phyloP scores from a whole-genome alignment of 306 rosid species.

The Begonia peltatifolia region DNA sequence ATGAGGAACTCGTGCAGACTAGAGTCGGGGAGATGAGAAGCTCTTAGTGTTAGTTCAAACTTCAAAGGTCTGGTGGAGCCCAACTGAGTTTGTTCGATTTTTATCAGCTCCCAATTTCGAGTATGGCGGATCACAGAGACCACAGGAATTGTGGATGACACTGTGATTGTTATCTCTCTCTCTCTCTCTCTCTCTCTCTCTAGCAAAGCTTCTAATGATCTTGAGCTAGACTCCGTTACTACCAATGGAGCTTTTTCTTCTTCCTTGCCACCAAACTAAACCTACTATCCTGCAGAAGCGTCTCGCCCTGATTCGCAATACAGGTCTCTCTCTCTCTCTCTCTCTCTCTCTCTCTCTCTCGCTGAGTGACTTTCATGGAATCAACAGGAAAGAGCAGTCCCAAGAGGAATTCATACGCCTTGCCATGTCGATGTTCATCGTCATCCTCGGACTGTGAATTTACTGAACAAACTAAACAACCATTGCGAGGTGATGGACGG shows the following conservation, averaged over 20 bases:
- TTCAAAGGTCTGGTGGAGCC: too few relatives aligned
- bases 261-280: conserved; percentile 32
- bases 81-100: too few relatives aligned
- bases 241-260: conserved; percentile 43
- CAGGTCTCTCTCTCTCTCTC: conserved; percentile 32
- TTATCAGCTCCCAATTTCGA: too few relatives aligned
- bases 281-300: conserved; percentile 31
- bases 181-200: conserved; percentile 3
- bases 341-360: conserved; percentile 23
- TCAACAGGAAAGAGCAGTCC: conserved; percentile 31
- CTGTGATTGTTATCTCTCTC: conserved; percentile 31
- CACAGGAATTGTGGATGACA: conserved; percentile 45
- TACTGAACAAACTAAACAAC: conserved; percentile 18
- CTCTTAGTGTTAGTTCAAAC: too few relatives aligned
- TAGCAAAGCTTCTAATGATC: conserved; percentile 8
- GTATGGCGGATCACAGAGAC: too few relatives aligned
- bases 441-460: conserved; percentile 20
- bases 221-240: conserved; percentile 9
- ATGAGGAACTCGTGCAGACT: too few relatives aligned
- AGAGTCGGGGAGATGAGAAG: too few relatives aligned
- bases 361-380: conserved; percentile 9
- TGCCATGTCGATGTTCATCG: conserved; percentile 33
- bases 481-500: conserved; percentile 48
- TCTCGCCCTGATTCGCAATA: conserved; percentile 21
- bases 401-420: conserved; percentile 21